Evolutionary conservation across 176 grass and related monocot genomes (phyloP).

Genomic region (Bolboschoenus planiculmis): DNA sequence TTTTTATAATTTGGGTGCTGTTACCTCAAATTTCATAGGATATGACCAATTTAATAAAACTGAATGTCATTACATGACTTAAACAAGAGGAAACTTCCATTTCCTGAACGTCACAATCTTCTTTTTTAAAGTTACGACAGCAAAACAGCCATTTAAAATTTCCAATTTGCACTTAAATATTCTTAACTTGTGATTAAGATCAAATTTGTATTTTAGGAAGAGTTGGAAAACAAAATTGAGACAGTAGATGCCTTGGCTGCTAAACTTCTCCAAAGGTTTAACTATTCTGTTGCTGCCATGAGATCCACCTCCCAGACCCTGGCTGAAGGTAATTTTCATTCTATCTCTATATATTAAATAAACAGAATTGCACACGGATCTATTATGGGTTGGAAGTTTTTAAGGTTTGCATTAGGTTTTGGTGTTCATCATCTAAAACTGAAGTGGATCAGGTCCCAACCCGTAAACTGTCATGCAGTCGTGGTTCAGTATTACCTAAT

Average conservation of each 20-base stretch:
- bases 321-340: slow-evolving; percentile 46
- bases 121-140: slow-evolving; percentile 21
- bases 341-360: background rate
- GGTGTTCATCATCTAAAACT: background rate
- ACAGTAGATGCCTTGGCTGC: slow-evolving; percentile 73
- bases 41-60: background rate
- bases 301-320: slow-evolving; percentile 59
- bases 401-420: background rate
- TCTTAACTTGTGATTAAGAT: background rate
- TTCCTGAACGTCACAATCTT: background rate
- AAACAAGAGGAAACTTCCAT: background rate
- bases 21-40: background rate
- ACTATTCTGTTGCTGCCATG: slow-evolving; percentile 70
- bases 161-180: background rate
- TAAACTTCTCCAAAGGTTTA: slow-evolving; percentile 86
- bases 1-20: background rate
- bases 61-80: background rate
- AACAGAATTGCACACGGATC: background rate
- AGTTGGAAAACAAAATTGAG: slow-evolving; percentile 87
- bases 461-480: background rate
- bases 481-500: background rate
- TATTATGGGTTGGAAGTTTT: background rate
- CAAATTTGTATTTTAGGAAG: slow-evolving; percentile 44
- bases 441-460: background rate
- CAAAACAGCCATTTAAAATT: slow-evolving; percentile 31